Evolutionary conservation across 2,329 filamentous ascomycete species (phyloP), one percentile per base, ranked within the genome.

Genomic region (Fusarium secorum): DNA sequence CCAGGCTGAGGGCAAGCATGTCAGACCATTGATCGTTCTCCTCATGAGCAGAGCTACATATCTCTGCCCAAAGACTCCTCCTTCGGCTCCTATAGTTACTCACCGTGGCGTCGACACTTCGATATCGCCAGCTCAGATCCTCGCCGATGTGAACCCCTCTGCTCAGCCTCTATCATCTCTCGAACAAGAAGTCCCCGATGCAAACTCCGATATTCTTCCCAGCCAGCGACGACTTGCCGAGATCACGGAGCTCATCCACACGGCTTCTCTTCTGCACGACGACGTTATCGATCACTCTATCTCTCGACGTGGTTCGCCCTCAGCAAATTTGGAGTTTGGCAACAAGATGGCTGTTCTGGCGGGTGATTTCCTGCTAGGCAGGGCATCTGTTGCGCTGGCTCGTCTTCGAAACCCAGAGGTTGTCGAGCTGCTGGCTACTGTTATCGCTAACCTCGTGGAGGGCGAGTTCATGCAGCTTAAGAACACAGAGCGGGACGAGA

Each of bases 391-490:
- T 11, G 95, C 95, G 10, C 87, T 99, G 44, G 96, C 96, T 18
- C 90, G 96, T 44, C 84, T 99, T 64, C 89, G 95, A 35, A 94
- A 99, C 78, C 92, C 95, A 45, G 96, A 99, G 81, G 96, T 99
- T 5, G 94, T 94, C 13, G 96, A 99, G 83, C 87, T 99, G 11
- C 85, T 99, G 33, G 94, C 96, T 7, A 98, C 95, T 2, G 96
- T 98, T 44, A 98, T 99, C 74, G 95, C 96, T 46, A 99, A 99
- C 80, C 85, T 99, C 30, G 95, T 99, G 24, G 96, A 99, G 83
- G 96, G 96, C 78, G 96, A 99, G 82, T 98, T 99, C 84, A 99
- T 99, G 96, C 96, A 99, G 85, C 85, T 99, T 75, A 97, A 97
- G 84, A 99, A 99, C 82, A 98, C 96, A 3, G 93, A 93, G 48